Evolutionary conservation across 129 eudicot genomes (phyloP).

Genomic region (Smallanthus sonchifolius): DNA sequence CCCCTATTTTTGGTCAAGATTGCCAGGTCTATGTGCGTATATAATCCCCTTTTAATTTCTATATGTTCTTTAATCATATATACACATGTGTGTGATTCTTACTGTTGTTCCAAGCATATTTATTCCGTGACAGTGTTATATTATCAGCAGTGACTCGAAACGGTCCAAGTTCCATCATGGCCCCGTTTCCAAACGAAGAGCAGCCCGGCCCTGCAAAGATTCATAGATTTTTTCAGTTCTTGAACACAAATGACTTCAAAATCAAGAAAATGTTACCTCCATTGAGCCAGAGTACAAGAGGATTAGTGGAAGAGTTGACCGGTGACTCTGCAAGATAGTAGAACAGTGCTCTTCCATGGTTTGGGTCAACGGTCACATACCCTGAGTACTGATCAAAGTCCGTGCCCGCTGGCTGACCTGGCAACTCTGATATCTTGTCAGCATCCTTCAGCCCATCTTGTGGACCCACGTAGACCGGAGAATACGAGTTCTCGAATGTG

Average conservation of each 20-base stretch:
- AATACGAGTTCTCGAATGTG: not conserved
- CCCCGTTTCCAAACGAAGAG: constrained; percentile 60
- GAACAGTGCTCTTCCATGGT: constrained; percentile 51
- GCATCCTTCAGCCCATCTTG: constrained; percentile 57
- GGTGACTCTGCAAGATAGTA: constrained; percentile 55
- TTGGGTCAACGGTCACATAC: constrained; percentile 64
- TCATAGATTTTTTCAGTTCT: not conserved
- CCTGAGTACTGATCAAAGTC: constrained; percentile 68
- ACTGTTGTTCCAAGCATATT: constrained; percentile 51
- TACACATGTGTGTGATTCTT: not conserved
- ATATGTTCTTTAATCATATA: not conserved
- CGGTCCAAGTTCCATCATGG: constrained; percentile 55
- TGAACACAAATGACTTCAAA: not conserved
- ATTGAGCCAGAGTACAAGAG: constrained; percentile 80
- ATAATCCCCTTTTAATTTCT: not conserved
- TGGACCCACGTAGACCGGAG: constrained; percentile 38
- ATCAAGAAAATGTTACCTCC: constrained; percentile 49
- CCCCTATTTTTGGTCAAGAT: no score
- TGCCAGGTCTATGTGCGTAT: no score
- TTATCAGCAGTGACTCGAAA: constrained; percentile 49
- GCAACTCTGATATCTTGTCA: constrained; percentile 49
- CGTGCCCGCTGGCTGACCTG: constrained; percentile 58
- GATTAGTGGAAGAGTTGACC: constrained; percentile 38
- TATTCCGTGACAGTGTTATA: constrained; percentile 35
- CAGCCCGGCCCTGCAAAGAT: constrained; percentile 56